Evolutionary conservation across 169 alveolate genomes (phyloP).

Genomic region (Fabrea salina): DNA sequence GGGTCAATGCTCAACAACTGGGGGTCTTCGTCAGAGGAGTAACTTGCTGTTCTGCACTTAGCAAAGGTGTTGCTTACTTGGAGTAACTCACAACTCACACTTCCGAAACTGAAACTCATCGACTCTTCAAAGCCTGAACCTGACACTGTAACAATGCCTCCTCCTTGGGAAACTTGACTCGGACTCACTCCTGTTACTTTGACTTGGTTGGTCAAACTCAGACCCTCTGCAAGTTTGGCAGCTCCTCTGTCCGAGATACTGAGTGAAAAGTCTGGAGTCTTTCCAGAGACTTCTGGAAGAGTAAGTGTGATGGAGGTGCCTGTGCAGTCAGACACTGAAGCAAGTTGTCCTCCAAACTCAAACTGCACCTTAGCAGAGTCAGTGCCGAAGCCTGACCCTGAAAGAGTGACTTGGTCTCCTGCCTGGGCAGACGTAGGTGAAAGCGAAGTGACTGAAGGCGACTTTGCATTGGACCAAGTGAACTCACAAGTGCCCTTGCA

Average conservation of each 20-base stretch:
- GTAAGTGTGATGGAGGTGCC: background rate
- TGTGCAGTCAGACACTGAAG: background rate
- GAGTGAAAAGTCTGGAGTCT: background rate
- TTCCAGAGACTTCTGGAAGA: background rate
- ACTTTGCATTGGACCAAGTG: background rate
- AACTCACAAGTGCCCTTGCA: background rate
- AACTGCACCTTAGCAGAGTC: background rate
- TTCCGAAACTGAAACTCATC: background rate
- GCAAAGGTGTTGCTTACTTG: background rate
- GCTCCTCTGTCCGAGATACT: background rate
- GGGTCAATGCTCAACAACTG: background rate
- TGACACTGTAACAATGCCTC: background rate
- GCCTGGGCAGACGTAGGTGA: background rate
- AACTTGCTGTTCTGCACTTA: conserved; percentile 9
- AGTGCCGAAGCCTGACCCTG: conserved; percentile 14
- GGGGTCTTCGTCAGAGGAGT: background rate
- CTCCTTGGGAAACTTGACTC: conserved; percentile 22
- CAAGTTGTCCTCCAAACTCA: background rate
- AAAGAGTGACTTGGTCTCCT: background rate
- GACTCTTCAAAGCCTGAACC: conserved; percentile 19
- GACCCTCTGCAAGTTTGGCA: background rate
- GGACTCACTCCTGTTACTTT: background rate
- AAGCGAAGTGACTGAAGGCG: conserved; percentile 5
- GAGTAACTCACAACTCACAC: background rate
- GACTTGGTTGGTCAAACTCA: background rate